A percentile compares a stretch with the other conserved stretches of the same genome.
Conservation (phyloP, 2,329 filamentous ascomycete genomes). For the Chaetomium strumarium region DNA sequence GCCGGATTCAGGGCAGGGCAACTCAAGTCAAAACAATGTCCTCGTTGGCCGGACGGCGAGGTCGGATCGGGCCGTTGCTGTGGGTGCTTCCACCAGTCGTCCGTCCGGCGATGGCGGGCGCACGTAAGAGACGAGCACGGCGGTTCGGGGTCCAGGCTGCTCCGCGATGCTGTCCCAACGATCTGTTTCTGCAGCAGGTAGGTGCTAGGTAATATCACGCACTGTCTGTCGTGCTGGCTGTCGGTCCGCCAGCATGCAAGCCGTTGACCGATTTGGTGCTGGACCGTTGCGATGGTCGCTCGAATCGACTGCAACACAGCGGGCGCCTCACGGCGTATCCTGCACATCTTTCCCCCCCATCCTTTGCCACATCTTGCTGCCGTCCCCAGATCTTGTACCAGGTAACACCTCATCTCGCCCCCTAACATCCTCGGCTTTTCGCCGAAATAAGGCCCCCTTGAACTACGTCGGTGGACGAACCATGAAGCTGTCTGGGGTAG, state of each 20-base stretch:
- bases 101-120: neutral
- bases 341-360: constrained; percentile 28
- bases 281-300: constrained; percentile 17
- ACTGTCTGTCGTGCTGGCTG: constrained; percentile 13
- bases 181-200: constrained; percentile 7
- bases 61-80: constrained; percentile 21
- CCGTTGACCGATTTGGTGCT: constrained; percentile 8
- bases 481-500: constrained; percentile 19
- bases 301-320: constrained; percentile 19
- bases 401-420: constrained; percentile 38
- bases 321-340: constrained; percentile 25
- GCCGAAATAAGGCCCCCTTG: constrained; percentile 23
- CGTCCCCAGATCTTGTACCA: constrained; percentile 45
- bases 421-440: constrained; percentile 23
- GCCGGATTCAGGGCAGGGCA: neutral
- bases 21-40: neutral
- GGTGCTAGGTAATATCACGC: constrained; percentile 2
- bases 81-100: constrained; percentile 5
- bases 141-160: neutral
- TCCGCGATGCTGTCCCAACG: neutral
- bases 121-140: neutral
- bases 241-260: constrained; percentile 11
- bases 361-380: constrained; percentile 29
- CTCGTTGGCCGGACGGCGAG: neutral
- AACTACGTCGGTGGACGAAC: constrained; percentile 18